Conservation (phyloP, 805 yeast species). For the Candida andamanensis region DNA sequence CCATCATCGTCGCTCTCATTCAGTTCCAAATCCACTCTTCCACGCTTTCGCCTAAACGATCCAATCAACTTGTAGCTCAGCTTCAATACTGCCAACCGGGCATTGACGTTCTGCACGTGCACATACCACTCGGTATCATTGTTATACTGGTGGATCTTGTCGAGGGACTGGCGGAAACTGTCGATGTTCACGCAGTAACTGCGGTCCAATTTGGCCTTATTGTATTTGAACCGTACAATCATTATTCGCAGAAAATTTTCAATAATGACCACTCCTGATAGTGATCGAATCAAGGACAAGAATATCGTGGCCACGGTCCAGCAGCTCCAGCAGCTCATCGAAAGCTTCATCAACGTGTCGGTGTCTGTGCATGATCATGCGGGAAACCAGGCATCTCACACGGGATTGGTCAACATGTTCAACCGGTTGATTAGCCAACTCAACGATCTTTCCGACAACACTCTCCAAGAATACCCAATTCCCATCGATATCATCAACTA, state of each 20-base stretch:
- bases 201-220: slow-evolving; percentile 1
- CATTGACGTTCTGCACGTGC: slow-evolving; percentile 19
- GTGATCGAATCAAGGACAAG: slow-evolving; percentile 18
- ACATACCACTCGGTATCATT: slow-evolving; percentile 18
- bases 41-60: slow-evolving; percentile 15
- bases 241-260: slow-evolving; percentile 1
- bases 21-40: background rate
- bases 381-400: slow-evolving; percentile 75
- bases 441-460: slow-evolving; percentile 27
- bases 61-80: slow-evolving; percentile 24
- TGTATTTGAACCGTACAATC: slow-evolving; percentile 7
- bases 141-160: slow-evolving; percentile 5
- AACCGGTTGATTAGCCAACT: slow-evolving; percentile 40
- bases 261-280: slow-evolving; percentile 28
- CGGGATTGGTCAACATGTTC: slow-evolving; percentile 35
- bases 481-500: slow-evolving; percentile 87
- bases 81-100: slow-evolving; percentile 22
- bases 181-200: slow-evolving; percentile 2
- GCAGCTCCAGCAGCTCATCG: slow-evolving; percentile 37
- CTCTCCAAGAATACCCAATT: slow-evolving; percentile 39
- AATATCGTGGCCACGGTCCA: slow-evolving; percentile 25
- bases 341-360: slow-evolving; percentile 83
- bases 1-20: too few relatives aligned
- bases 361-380: slow-evolving; percentile 91
- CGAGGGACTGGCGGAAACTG: slow-evolving; percentile 5